Evolutionary conservation across 148 eudicot species (phyloP).

Genomic region (Arbutus unedo): DNA sequence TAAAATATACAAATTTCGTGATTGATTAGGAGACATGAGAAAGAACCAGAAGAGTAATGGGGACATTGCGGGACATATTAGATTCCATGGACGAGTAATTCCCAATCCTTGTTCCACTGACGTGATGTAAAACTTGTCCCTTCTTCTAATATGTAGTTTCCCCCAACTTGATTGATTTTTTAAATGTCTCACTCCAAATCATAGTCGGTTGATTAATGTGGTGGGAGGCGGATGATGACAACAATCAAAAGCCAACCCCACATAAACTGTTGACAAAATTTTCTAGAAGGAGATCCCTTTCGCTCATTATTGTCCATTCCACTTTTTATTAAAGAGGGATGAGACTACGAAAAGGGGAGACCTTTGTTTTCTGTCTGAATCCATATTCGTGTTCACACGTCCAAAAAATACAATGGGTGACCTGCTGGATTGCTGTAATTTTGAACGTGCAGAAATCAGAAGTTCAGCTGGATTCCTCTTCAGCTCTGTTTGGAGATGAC

Average conservation of each 20-base stretch:
- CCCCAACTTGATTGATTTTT: not conserved
- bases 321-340: not conserved
- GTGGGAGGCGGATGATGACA: not conserved
- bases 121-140: too few relatives aligned
- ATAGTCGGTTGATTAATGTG: not conserved
- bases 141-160: too few relatives aligned
- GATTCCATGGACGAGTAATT: too few relatives aligned
- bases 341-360: not conserved
- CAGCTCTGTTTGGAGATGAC: too few relatives aligned
- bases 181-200: not conserved
- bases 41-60: too few relatives aligned
- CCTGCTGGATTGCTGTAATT: too few relatives aligned
- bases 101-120: too few relatives aligned
- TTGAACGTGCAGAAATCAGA: too few relatives aligned
- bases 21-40: too few relatives aligned
- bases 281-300: not conserved
- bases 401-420: not conserved
- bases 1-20: too few relatives aligned
- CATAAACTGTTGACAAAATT: not conserved
- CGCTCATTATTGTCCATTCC: not conserved
- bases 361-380: not conserved
- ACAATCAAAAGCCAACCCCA: not conserved
- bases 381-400: not conserved
- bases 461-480: too few relatives aligned
- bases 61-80: too few relatives aligned